Base-by-base conservation (phyloP, 768 basidiomycete species). In the Mycena galopus region DNA sequence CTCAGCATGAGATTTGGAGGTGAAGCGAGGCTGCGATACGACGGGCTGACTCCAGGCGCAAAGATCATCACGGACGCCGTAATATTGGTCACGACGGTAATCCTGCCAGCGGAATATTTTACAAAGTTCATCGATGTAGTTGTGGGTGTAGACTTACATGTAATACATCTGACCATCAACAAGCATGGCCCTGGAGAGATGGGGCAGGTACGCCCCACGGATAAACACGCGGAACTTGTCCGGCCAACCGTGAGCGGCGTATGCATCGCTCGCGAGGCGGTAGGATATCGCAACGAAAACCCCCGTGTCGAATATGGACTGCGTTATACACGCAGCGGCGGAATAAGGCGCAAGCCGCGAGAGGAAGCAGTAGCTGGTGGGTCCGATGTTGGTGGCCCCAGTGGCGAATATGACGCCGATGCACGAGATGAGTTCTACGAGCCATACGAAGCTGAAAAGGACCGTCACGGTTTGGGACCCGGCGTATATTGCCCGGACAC, bases 321-420 rank as follows among this genome's bases (percentile, higher is more conserved):
- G 50, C 50, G 50, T 27, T 51, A 51, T 51, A 25, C 25, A 51
- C 50, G 50, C 50, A 23, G 50, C 50, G 25, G 25, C 50, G 50
- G 50, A 27, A 51, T 51, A 27, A 27, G 50, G 50, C 50, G 50
- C 50, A 25, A 51, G 50, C 25, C 27, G 50, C 14, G 50, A 51
- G 50, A 51, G 25, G 50, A 51, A 9, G 50, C 50, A 51, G 50
- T 27, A 51, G 50, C 25, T 23, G 8, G 25, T 51, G 25, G 50
- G 50, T 51, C 50, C 50, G 12, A 51, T 51, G 25, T 14, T 27
- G 50, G 50, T 27, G 50, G 50, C 47, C 23, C 25, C 25, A 2
- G 51, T 65, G 51, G 29, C 64, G 23, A 65, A 39, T 27, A 35
- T 29, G 53, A 65, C 12, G 21, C 37, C 16, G 30, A 65, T 37